These are phyloP conservation scores for Themeda triandra DNA, from an alignment of 176 grass and related monocot species.

Conservation along the genomic window DNA sequence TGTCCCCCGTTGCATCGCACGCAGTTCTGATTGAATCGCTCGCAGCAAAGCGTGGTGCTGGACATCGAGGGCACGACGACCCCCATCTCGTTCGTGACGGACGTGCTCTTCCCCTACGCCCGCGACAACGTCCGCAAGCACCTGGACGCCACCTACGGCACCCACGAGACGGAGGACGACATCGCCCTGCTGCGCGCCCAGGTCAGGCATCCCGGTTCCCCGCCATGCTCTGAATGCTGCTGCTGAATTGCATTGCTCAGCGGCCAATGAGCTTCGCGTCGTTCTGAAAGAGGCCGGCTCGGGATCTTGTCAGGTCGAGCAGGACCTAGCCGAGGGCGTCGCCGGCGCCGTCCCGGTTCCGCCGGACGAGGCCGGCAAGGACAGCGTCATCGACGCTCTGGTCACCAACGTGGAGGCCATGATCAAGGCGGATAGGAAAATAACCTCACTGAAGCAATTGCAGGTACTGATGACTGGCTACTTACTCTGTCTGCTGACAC, in stretches of 20 bases:
- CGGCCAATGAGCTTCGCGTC: background rate
- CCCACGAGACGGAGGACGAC: conserved; percentile 58
- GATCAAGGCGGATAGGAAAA: conserved; percentile 84
- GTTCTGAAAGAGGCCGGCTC: background rate
- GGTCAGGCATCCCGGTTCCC: background rate
- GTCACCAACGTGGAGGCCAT: conserved; percentile 79
- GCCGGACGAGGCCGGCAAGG: conserved; percentile 42
- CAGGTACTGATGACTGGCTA: conserved; percentile 31
- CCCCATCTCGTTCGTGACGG: conserved; percentile 85
- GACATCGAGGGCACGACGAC: conserved; percentile 93
- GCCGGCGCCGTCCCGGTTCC: conserved; percentile 52
- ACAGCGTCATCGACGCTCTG: conserved; percentile 47
- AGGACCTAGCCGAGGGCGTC: conserved; percentile 60
- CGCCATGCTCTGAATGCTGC: background rate
- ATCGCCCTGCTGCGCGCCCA: conserved; percentile 63
- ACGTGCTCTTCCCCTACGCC: conserved; percentile 92
- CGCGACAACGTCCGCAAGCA: conserved; percentile 73
- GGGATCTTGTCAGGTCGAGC: conserved; percentile 35
- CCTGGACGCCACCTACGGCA: conserved; percentile 58
- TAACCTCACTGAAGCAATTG: conserved; percentile 83
- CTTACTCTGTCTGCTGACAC: background rate
- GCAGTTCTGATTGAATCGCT: background rate
- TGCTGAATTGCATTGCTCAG: background rate
- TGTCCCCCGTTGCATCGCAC: background rate
- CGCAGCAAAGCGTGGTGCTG: conserved; percentile 73